Base-by-base conservation (phyloP, 1,139 yeast species). In the Arxiozyma slooffiae region DNA sequence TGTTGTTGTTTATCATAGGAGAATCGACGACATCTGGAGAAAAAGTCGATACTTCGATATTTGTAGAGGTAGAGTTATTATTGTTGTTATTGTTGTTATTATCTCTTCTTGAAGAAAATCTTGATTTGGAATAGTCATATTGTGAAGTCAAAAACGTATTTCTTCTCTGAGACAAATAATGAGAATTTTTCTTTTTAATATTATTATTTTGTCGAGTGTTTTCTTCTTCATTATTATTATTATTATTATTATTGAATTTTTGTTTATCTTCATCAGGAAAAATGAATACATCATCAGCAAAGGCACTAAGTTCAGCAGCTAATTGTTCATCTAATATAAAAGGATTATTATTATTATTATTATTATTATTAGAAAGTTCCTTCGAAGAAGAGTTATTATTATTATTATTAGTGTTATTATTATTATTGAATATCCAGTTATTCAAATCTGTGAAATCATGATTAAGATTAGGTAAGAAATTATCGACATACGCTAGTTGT, bases 221-320 rank as follows among this genome's bases (percentile, higher is more conserved):
- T 30, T 48, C 34, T 4, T 21, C 38, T 21, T 47, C 44, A 38
- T 48, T 44, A 16, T 52, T 36, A 30, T 49, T 44, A 47, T 48
- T 41, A 26, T 47, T 42, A 20, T 37, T 40, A 21, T 46, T 24
- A 36, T 50, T 41, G n/a, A 50, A 52, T 42, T 53, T 52, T 18
- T 82, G 82, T 62, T 83, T 82, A 41, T 82, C 89, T 62, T 84
- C 90, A 62, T 84, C 92, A 0, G 89, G 88, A 62, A 84, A 84
- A 3, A 84, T 77, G 58, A 84, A 84, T 8, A 84, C 76, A 55
- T 83, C 89, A 60, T 84, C 89, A 0, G 89, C 90, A 73, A 84
- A 84, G 1, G 88, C 89, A 18, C 88, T 85, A 57, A 84, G 71
- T 63, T 84, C 92, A 38, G 83, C 79, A 30, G 85, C 79, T 30